These are phyloP conservation scores for Purpureocillium lavendulum DNA, from an alignment of 2,329 filamentous ascomycete genomes.

Conservation along the genomic window DNA sequence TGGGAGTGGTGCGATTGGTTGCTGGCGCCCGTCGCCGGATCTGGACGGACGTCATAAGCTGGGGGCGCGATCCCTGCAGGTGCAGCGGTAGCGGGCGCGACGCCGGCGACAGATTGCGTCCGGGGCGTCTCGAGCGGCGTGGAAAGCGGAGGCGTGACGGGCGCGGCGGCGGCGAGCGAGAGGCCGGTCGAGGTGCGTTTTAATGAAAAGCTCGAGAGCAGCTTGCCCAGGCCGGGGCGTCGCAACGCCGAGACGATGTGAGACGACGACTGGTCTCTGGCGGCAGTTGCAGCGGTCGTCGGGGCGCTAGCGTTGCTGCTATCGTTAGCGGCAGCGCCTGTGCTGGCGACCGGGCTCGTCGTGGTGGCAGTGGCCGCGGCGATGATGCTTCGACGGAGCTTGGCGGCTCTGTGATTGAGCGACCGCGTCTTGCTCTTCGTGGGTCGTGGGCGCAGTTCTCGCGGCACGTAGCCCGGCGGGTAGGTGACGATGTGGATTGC, in stretches of 20 bases:
- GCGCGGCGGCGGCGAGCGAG: background rate
- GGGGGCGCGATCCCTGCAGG: conserved; percentile 3
- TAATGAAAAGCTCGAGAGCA: conserved; percentile 7
- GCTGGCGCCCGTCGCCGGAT: conserved; percentile 5
- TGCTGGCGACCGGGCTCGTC: background rate
- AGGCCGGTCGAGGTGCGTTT: background rate
- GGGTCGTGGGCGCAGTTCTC: conserved; percentile 27
- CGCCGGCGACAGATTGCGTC: no score
- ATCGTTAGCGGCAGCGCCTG: background rate
- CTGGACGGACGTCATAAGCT: conserved; percentile 7
- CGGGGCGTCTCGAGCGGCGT: no score
- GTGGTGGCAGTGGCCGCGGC: conserved; percentile 1
- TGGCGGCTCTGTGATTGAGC: conserved; percentile 1
- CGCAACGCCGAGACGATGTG: conserved; percentile 1
- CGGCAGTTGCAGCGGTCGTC: conserved; percentile 1
- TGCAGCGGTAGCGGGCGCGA: conserved; percentile 15
- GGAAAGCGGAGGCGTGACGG: no score
- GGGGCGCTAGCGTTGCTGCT: conserved; percentile 1
- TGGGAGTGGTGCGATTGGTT: background rate
- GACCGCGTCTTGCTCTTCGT: conserved; percentile 1
- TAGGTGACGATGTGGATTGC: conserved; percentile 34
- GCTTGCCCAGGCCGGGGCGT: conserved; percentile 7
- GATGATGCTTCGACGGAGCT: background rate
- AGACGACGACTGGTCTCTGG: background rate
- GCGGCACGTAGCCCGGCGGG: conserved; percentile 33